Conservation (phyloP, 352 stramenopile genomes). For the Pythium grandisporangium region DNA sequence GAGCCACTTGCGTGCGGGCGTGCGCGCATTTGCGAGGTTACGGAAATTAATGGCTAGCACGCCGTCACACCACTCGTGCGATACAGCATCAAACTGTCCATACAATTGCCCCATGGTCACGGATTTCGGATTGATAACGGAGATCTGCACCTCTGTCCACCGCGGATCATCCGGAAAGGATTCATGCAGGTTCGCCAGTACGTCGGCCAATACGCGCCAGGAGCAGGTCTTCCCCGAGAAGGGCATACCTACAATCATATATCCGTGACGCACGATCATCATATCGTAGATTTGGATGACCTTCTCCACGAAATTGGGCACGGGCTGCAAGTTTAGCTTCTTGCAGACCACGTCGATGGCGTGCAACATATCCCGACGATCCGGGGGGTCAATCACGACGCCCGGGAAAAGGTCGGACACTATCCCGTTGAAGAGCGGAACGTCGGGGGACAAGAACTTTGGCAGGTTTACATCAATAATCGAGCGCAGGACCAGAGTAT, state of each 20-base stretch:
- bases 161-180: conserved; percentile 48
- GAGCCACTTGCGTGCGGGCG: conserved; percentile 86
- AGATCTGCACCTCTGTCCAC: conserved; percentile 71
- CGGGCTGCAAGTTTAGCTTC: conserved; percentile 76
- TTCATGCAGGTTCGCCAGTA: conserved; percentile 71
- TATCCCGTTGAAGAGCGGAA: conserved; percentile 93
- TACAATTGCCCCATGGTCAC: conserved; percentile 93
- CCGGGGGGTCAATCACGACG: conserved; percentile 82
- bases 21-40: conserved; percentile 66
- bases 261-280: conserved; percentile 94
- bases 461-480: conserved; percentile 94
- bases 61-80: conserved; percentile 93
- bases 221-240: conserved; percentile 92
- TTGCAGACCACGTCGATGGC: conserved; percentile 78
- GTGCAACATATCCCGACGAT: conserved; percentile 78
- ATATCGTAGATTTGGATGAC: conserved; percentile 96
- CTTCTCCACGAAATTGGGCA: conserved; percentile 88
- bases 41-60: conserved; percentile 92
- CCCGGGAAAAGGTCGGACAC: conserved; percentile 91
- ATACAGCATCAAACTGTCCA: conserved; percentile 91
- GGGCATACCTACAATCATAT: conserved; percentile 95
- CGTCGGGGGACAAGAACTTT: conserved; percentile 90
- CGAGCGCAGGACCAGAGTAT: conserved; percentile 85
- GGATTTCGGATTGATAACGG: conserved; percentile 91
- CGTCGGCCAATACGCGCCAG: conserved; percentile 85